Evolutionary conservation across 768 basidiomycete genomes (phyloP), one percentile per base, ranked within the genome.

Genomic region (Boletus rufocinnamomeus): DNA sequence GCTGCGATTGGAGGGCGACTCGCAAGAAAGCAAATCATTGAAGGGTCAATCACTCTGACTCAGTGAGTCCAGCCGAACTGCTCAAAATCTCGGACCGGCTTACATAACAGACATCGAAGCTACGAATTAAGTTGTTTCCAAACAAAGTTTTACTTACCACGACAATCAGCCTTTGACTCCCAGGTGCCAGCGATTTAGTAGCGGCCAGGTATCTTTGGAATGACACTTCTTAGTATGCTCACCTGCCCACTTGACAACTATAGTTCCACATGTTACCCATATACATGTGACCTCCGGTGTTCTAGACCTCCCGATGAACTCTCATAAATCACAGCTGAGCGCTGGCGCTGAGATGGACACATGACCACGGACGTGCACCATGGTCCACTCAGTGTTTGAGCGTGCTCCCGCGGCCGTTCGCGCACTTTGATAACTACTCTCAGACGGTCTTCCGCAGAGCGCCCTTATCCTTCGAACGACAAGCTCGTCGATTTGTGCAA

Each of bases 261-360:
- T 25, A 25, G 34, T 3, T 37, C 27, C 23, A 13, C 6, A 14
- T n/a, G 30, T 57, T 43, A 35, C 38, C 46, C n/a, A 34, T 37
- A 23, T 44, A 35, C 35, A 41, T n/a, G 41, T 45, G 57, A 37
- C 14, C 19, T 17, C 34, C 30, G 17, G 45, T 16, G 30, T 60
- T 49, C 44, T 47, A 4, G 38, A 47, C 46, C 49, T 14, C 48
- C 44, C 37, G 13, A 54, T 25, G 16, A 37, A 23, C 21, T 25
- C 44, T 6, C 44, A 45, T 48, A 46, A 56, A 64, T 64, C 52
- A 44, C 46, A 50, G 50, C 14, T 35, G 27, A 41, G 40, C 40
- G 6, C n/a, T 21, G 5, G 40, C 40, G 14, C n/a, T 21, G 9
- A 41, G 0, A 19, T 21, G 9, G n/a, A 37, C 50, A 37, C 43